These are phyloP conservation scores for Hymenoscyphus fraxineus DNA, from an alignment of 2,329 filamentous ascomycete genomes.

Conservation along the genomic window DNA sequence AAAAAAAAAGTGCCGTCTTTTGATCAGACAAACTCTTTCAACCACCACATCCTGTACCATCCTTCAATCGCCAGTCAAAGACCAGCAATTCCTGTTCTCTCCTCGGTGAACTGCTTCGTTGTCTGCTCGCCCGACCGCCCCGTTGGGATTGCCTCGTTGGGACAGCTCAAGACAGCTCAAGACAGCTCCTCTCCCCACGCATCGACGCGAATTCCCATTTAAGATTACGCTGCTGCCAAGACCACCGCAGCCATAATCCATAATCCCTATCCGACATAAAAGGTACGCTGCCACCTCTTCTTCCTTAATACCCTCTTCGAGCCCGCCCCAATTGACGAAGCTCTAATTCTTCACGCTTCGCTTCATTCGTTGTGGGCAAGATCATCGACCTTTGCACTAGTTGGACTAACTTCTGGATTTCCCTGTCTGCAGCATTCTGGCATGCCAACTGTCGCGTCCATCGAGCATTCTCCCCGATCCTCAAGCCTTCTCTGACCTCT, in stretches of 20 bases:
- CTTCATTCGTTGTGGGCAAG: background rate
- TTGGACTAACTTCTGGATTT: conserved; percentile 27
- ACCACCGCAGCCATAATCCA: conserved; percentile 7
- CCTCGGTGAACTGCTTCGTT: background rate
- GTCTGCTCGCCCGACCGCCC: background rate
- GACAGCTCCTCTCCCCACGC: conserved; percentile 6
- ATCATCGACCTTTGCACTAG: background rate
- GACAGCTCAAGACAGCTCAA: conserved; percentile 11
- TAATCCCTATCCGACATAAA: conserved; percentile 14
- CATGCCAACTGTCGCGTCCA: conserved; percentile 34
- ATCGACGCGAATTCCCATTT: conserved; percentile 19
- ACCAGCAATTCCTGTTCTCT: background rate
- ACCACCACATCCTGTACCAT: background rate
- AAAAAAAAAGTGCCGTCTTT: background rate
- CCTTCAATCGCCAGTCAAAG: background rate
- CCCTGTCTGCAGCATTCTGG: conserved; percentile 31
- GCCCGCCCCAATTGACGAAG: conserved; percentile 2
- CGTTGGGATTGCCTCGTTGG: conserved; percentile 6
- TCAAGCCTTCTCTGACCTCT: conserved; percentile 15
- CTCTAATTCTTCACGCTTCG: conserved; percentile 4
- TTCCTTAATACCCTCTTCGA: conserved; percentile 1
- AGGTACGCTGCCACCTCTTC: conserved; percentile 19
- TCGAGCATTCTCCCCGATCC: conserved; percentile 29
- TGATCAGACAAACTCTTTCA: background rate
- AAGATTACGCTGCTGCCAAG: conserved; percentile 26